These are phyloP conservation scores for Blastomyces parvus DNA, from an alignment of 2,329 filamentous ascomycete genomes.

Conservation along the genomic window DNA sequence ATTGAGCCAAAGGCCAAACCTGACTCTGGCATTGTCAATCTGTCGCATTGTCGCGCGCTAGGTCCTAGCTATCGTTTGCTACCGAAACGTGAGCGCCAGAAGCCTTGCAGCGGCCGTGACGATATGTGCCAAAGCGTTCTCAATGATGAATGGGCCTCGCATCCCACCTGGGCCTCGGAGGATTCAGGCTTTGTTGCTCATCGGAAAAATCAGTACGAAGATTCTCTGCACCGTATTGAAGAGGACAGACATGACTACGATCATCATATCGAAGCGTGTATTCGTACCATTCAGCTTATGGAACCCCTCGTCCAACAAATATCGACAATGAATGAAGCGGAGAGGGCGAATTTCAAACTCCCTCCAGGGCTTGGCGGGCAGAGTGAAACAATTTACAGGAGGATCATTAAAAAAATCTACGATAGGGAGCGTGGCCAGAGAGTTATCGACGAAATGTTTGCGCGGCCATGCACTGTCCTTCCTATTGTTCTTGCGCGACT, in stretches of 20 bases:
- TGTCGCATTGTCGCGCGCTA: conserved; percentile 91
- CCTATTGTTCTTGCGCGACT: conserved; percentile 79
- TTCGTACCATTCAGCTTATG: conserved; percentile 88
- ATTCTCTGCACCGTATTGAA: conserved; percentile 89
- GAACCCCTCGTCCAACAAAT: conserved; percentile 91
- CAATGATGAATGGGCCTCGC: conserved; percentile 97
- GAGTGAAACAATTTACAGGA: conserved; percentile 92
- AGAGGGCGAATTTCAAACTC: conserved; percentile 66
- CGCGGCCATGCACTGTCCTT: conserved; percentile 73
- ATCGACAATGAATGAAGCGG: conserved; percentile 63
- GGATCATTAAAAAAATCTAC: conserved; percentile 96
- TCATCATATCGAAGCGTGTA: conserved; percentile 92
- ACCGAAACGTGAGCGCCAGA: conserved; percentile 80
- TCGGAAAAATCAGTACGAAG: conserved; percentile 90
- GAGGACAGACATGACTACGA: conserved; percentile 98
- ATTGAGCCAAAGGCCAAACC: conserved; percentile 69
- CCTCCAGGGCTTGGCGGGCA: conserved; percentile 79
- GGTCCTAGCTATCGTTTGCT: conserved; percentile 91
- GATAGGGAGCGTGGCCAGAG: conserved; percentile 71
- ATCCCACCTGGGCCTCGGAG: conserved; percentile 97
- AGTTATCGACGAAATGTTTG: conserved; percentile 80
- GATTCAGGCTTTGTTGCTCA: conserved; percentile 97
- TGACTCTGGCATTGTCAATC: conserved; percentile 68
- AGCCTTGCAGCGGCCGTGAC: conserved; percentile 86
- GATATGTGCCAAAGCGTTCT: conserved; percentile 87